phyloP scores from a whole-genome alignment of 2,329 filamentous ascomycete genomes.

The Alternaria alternata region DNA sequence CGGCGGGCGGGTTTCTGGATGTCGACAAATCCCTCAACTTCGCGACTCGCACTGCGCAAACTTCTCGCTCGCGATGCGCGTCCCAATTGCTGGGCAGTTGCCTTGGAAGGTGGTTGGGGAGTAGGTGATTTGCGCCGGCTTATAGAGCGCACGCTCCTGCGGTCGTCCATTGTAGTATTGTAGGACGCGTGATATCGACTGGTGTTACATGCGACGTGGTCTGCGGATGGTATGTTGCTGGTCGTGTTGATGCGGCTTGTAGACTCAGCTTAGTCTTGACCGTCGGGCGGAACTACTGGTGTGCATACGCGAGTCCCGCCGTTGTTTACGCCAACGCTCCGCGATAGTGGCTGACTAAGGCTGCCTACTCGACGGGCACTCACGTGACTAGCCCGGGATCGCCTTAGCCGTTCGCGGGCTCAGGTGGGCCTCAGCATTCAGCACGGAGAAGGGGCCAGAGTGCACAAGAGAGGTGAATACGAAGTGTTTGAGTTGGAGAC shows the following conservation, averaged over 20 bases:
- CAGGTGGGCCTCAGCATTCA: constrained; percentile 4
- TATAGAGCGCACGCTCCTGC: constrained; percentile 41
- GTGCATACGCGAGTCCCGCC: too few relatives aligned
- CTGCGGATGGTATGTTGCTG: constrained; percentile 2
- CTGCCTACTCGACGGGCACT: constrained; percentile 11
- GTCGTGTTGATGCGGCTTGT: constrained; percentile 8
- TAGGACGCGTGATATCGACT: constrained; percentile 1
- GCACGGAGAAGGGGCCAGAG: constrained; percentile 34
- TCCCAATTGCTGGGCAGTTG: constrained; percentile 26
- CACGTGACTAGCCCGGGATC: constrained; percentile 21
- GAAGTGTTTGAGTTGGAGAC: constrained; percentile 25
- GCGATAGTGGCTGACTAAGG: constrained; percentile 14
- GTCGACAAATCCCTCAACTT: constrained; percentile 36
- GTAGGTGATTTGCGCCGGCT: constrained; percentile 47
- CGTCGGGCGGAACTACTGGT: too few relatives aligned
- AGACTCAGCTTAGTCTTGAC: too few relatives aligned
- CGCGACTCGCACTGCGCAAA: constrained; percentile 53
- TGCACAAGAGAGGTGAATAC: constrained; percentile 20
- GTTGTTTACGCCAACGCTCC: constrained; percentile 13
- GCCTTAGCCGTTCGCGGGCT: constrained; percentile 16
- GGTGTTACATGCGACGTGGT: constrained; percentile 17
- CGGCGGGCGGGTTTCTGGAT: constrained; percentile 33
- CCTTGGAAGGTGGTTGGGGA: constrained; percentile 36
- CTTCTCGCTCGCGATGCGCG: constrained; percentile 39
- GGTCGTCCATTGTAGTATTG: constrained; percentile 41